phyloP scores from a whole-genome alignment of 2,329 filamentous ascomycete species.

The Geosmithia putterillii region DNA sequence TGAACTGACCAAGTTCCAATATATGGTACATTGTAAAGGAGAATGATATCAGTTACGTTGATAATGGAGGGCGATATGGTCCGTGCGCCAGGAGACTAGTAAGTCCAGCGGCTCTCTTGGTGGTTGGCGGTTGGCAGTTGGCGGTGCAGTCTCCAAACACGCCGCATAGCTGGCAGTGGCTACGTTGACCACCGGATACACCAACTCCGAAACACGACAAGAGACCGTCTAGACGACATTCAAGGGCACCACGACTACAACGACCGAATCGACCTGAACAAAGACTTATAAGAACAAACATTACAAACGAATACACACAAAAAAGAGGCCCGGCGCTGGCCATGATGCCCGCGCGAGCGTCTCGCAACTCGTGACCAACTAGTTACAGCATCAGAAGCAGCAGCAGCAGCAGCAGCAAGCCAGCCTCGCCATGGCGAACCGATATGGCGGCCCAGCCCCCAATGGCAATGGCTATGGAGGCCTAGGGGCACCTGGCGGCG shows the following conservation, averaged over 20 bases:
- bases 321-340: neutral
- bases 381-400: slow-evolving; percentile 7
- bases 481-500: slow-evolving; percentile 24
- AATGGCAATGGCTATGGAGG: slow-evolving; percentile 18
- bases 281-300: too few species aligned
- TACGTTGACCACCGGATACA: neutral
- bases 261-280: too few species aligned
- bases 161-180: neutral
- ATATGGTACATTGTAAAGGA: too few species aligned
- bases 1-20: too few species aligned
- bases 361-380: slow-evolving; percentile 10
- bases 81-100: too few species aligned
- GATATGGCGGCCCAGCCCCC: slow-evolving; percentile 30
- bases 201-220: neutral
- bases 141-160: neutral
- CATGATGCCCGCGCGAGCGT: slow-evolving; percentile 2
- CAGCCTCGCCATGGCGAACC: slow-evolving; percentile 33
- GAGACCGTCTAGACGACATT: neutral
- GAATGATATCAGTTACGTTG: too few species aligned
- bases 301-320: neutral
- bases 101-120: neutral
- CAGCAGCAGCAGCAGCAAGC: too few species aligned
- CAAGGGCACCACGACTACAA: too few species aligned
- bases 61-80: too few species aligned
- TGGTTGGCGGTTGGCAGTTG: neutral